Conservation (phyloP, 164 flowering plant species). For the Platanus orientalis region DNA sequence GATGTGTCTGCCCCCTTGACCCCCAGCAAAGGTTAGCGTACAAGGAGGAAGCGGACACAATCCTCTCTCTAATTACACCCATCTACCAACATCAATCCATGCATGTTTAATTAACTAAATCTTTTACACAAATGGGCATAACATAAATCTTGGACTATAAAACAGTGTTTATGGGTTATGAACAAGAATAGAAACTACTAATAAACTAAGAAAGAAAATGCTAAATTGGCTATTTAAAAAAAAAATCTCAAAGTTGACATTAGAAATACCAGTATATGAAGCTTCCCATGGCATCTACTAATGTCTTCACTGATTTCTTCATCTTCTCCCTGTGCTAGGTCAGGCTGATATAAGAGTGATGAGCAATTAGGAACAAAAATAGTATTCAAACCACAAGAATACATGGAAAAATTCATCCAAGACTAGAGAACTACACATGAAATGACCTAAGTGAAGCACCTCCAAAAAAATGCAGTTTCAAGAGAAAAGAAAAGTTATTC, state of each 20-base stretch:
- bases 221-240: too few species aligned
- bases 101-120: constrained; percentile 2
- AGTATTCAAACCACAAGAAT: background rate
- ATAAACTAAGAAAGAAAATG: background rate
- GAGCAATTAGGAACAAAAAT: constrained; percentile 1
- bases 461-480: background rate
- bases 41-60: too few species aligned
- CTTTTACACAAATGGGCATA: background rate
- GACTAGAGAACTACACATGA: background rate
- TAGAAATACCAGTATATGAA: constrained; percentile 48
- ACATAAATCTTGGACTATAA: background rate
- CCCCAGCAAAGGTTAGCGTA: too few species aligned
- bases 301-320: constrained; percentile 56
- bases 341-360: constrained; percentile 38
- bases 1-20: too few species aligned
- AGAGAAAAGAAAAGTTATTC: background rate
- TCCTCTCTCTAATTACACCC: background rate
- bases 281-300: constrained; percentile 40
- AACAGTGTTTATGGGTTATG: background rate
- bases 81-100: background rate
- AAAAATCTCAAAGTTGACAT: too few species aligned
- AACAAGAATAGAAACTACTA: background rate
- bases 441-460: background rate
- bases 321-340: constrained; percentile 38
- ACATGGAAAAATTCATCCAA: background rate